Conservation (phyloP, 2,329 filamentous ascomycete species). For the Apiospora phragmitis region DNA sequence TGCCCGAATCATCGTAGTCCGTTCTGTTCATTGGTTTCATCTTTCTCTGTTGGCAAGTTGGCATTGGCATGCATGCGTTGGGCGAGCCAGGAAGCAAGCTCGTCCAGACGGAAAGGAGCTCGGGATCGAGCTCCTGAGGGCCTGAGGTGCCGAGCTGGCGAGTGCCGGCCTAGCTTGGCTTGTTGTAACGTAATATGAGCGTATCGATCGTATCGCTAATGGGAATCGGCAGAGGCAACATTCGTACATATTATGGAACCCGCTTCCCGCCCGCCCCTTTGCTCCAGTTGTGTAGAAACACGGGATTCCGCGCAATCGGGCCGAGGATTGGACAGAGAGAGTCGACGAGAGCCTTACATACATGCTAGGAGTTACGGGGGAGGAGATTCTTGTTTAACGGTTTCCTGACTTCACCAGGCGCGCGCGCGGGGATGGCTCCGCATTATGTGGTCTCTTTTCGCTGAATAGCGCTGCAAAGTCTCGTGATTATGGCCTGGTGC, state of each 20-base stretch:
- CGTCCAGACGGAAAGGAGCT: neutral
- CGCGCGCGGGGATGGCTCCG: neutral
- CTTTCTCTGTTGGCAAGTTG: too few species aligned
- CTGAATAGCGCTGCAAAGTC: neutral
- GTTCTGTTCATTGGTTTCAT: neutral
- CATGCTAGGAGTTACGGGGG: neutral
- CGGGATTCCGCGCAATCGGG: neutral
- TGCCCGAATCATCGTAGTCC: neutral
- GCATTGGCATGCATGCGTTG: neutral
- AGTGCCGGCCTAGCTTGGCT: neutral
- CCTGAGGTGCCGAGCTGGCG: neutral
- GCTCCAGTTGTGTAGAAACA: neutral
- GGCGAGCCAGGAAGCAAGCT: neutral
- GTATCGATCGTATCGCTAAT: neutral
- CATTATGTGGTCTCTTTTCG: neutral
- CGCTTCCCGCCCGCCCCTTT: neutral
- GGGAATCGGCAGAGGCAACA: neutral
- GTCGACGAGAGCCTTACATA: neutral
- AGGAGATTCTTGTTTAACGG: neutral
- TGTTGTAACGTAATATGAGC: neutral
- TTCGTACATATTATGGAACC: neutral
- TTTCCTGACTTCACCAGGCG: neutral
- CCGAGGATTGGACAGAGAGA: neutral
- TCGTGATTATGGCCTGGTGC: neutral
- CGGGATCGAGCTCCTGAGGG: neutral